These are phyloP conservation scores for Massariosphaeria phaeospora DNA, from an alignment of 495 filamentous ascomycete species.

Conservation along the genomic window DNA sequence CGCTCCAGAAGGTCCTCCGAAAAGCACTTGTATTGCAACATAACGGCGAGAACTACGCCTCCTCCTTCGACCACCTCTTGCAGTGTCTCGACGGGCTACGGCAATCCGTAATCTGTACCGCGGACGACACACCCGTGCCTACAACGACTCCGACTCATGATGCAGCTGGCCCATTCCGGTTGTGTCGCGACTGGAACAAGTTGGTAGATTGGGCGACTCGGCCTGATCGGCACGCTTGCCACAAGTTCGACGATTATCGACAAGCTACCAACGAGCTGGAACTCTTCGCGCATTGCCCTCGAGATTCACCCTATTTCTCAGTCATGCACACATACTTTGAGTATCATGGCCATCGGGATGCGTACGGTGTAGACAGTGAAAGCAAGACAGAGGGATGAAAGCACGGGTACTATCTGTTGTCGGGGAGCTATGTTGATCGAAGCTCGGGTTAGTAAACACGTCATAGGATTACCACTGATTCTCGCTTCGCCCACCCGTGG, in stretches of 20 bases:
- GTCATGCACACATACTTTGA: slow-evolving; percentile 25
- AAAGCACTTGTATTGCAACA: slow-evolving; percentile 7
- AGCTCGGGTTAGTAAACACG: no score
- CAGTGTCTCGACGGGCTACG: slow-evolving; percentile 27
- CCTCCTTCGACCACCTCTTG: slow-evolving; percentile 11
- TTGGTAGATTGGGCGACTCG: slow-evolving; percentile 13
- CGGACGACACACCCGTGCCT: slow-evolving; percentile 30
- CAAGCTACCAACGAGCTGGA: slow-evolving; percentile 20
- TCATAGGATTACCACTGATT: no score
- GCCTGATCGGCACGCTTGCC: slow-evolving; percentile 22
- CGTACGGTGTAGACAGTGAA: no score
- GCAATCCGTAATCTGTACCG: slow-evolving; percentile 25
- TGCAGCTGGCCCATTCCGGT: slow-evolving; percentile 17
- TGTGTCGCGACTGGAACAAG: slow-evolving; percentile 24
- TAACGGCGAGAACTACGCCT: not conserved
- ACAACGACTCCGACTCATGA: not conserved
- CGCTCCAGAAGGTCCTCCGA: slow-evolving; percentile 20
- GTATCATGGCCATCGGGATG: slow-evolving; percentile 22
- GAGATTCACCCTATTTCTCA: slow-evolving; percentile 5
- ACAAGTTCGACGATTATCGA: slow-evolving; percentile 22
- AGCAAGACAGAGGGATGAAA: no score
- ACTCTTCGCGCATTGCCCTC: slow-evolving; percentile 20
- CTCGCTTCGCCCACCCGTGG: no score
- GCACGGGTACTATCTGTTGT: no score
- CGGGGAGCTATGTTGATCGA: no score